Evolutionary conservation across 2,329 filamentous ascomycete species (phyloP).

Genomic region (Periconia sp.): DNA sequence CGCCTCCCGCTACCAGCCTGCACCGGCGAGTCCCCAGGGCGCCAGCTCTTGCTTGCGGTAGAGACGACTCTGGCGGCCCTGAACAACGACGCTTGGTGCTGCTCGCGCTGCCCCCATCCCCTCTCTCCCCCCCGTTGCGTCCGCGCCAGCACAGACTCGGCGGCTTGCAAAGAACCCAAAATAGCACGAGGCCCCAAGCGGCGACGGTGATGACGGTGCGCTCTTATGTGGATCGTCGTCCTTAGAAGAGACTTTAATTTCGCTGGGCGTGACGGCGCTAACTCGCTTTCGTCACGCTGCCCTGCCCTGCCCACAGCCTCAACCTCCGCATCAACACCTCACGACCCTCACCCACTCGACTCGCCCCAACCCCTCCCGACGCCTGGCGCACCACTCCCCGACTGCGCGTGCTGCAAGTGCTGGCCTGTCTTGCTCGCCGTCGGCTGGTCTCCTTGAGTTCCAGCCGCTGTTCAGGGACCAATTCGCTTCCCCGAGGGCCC

Average conservation of each 20-base stretch:
- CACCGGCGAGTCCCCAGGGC: no score
- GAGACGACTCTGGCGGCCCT: no score
- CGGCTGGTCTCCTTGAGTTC: constrained; percentile 31
- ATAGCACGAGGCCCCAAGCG: not conserved
- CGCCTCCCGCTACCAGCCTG: no score
- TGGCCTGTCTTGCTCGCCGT: constrained; percentile 4
- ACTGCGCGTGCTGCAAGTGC: constrained; percentile 5
- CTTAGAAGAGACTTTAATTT: not conserved
- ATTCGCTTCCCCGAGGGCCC: constrained; percentile 19
- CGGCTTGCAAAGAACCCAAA: no score
- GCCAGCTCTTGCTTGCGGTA: no score
- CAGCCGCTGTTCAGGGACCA: constrained; percentile 31
- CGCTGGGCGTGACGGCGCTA: not conserved
- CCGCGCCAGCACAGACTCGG: no score
- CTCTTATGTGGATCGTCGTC: not conserved
- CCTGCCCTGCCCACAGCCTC: constrained; percentile 2
- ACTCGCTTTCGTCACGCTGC: not conserved
- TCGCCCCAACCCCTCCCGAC: not conserved
- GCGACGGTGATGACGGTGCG: constrained; percentile 1
- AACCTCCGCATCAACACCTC: constrained; percentile 5
- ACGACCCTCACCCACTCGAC: not conserved
- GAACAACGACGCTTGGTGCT: no score
- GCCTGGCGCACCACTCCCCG: not conserved
- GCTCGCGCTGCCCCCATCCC: no score
- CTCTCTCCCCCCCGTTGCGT: no score